Base-by-base conservation (phyloP, 225 moss, liverwort and hornwort species). In the Thuidium tamariscinum region DNA sequence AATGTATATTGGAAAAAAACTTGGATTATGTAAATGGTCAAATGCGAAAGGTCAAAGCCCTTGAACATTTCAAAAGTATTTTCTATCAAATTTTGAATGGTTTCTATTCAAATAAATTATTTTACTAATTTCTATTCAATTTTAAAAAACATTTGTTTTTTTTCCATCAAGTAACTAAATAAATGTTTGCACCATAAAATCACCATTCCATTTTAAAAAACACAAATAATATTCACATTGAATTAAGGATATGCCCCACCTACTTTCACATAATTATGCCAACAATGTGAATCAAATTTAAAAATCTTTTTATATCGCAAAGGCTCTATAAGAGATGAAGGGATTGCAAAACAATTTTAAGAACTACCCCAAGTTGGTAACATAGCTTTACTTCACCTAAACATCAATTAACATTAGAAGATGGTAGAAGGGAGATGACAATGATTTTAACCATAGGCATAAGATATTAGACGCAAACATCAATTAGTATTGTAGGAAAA, bases 211-310 rank as follows among this genome's bases (percentile, higher is more conserved):
- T 20, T 21, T 51, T 74, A 3, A 51, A 51, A 51, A 21, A 34
- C 22, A 2, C n/a, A n/a, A 3, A 32, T 1, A 20, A 21, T 34
- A 7, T 74, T 74, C 4, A 13, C 0, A 11, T 8, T 21, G 2
- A 52, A n/a, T 34, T 34, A n/a, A 51, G 11, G n/a, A 1, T 1
- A n/a, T n/a, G 0, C 48, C 2, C 3, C 0, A 1, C 2, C 7
- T n/a, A 20, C 0, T 34, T 0, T 51, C 0, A 74, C 20, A 0
- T 7, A 3, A 10, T 26, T 36, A 16, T 0, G 0, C 9, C 16
- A 54, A 55, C 26, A n/a, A 36, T 3, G 10, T 37, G 15, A 55
- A 54, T 15, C 2, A 76, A 36, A 76, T 26, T 2, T 76, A 37
- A 54, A 55, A 2, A 25, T 36, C 36, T 54, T 36, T 37, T 0